These are phyloP conservation scores for Capniomyces stellatus DNA, from an alignment of 371 early-diverging fungal species.

Conservation along the genomic window DNA sequence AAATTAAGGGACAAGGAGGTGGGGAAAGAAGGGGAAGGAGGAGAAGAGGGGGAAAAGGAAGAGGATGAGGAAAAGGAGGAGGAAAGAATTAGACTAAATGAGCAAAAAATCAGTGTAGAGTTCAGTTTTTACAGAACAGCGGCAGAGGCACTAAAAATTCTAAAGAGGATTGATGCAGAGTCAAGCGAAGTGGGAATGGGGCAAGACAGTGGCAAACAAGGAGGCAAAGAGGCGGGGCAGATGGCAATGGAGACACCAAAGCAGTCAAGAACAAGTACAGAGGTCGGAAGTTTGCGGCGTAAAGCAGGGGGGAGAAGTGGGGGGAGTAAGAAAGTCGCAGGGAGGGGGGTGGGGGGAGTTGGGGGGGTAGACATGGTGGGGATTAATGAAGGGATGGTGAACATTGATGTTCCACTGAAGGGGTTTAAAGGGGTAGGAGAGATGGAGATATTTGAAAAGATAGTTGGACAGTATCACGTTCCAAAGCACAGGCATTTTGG, in stretches of 20 bases:
- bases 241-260: not conserved
- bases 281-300: not conserved
- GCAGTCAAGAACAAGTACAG: not conserved
- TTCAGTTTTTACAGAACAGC: conserved; percentile 25
- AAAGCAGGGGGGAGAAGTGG: not conserved
- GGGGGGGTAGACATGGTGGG: not conserved
- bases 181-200: not conserved
- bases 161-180: conserved; percentile 1
- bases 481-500: conserved; percentile 58
- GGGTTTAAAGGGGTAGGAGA: conserved; percentile 5
- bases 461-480: conserved; percentile 42
- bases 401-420: conserved; percentile 10
- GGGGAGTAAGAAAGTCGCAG: not conserved
- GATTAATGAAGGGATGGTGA: conserved; percentile 17
- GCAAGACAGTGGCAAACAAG: not conserved
- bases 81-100: conserved; percentile 3
- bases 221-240: not conserved
- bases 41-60: no score
- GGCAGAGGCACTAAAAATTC: conserved; percentile 17
- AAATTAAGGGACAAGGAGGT: conserved; percentile 3
- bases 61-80: no score
- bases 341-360: not conserved
- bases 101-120: conserved; percentile 8
- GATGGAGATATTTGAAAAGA: conserved; percentile 26
- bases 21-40: no score